phyloP scores from a whole-genome alignment of 805 yeast genomes.

The Clavispora fructus region DNA sequence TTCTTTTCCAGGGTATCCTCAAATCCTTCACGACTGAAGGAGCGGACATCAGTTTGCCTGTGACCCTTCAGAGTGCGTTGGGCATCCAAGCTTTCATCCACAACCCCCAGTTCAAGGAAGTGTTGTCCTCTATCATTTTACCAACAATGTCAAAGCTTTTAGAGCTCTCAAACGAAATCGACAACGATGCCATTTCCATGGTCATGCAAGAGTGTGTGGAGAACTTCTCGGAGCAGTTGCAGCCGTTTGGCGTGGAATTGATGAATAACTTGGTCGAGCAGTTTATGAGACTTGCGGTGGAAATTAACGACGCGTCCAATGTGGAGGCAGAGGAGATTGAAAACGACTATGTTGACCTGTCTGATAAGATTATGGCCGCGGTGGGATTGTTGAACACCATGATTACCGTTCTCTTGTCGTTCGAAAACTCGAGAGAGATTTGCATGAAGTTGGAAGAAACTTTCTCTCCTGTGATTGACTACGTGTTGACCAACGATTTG shows the following conservation, averaged over 20 bases:
- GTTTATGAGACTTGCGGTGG: constrained; percentile 25
- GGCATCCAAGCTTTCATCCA: constrained; percentile 77
- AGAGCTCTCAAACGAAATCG: constrained; percentile 71
- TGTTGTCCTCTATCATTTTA: constrained; percentile 62
- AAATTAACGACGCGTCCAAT: constrained; percentile 48
- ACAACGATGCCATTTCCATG: constrained; percentile 78
- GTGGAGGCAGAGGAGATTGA: constrained; percentile 24
- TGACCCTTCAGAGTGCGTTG: constrained; percentile 76
- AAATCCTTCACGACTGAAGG: constrained; percentile 22
- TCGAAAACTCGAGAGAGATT: constrained; percentile 72
- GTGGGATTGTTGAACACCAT: constrained; percentile 76
- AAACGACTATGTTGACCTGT: constrained; percentile 24
- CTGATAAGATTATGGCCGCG: constrained; percentile 79
- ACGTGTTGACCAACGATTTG: constrained; percentile 59
- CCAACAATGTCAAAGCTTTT: constrained; percentile 79
- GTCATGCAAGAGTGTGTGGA: constrained; percentile 97
- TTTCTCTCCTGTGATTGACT: constrained; percentile 63
- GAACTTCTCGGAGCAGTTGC: constrained; percentile 77
- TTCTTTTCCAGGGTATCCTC: constrained; percentile 31
- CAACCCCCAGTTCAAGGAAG: constrained; percentile 60
- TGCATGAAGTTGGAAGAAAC: constrained; percentile 61
- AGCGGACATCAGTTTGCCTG: constrained; percentile 48
- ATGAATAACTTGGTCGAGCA: constrained; percentile 24
- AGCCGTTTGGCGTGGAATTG: constrained; percentile 24
- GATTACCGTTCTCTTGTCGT: constrained; percentile 72